phyloP scores from a whole-genome alignment of 208 protist species.

The Crithidia fasciculata region DNA sequence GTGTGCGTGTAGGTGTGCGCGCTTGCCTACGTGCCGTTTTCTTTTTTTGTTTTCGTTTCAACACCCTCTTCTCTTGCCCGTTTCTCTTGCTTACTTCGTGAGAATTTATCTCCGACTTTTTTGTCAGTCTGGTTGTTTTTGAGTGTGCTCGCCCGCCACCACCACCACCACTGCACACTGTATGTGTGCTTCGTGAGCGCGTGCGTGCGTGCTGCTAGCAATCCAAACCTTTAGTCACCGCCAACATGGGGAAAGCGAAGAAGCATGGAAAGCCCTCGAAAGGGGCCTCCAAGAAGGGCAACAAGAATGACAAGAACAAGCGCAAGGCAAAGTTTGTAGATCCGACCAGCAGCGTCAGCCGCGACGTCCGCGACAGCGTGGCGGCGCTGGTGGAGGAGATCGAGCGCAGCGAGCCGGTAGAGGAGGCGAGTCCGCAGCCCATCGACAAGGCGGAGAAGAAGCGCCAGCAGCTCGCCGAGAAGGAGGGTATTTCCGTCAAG shows the following conservation, averaged over 20 bases:
- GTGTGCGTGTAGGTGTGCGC: neutral
- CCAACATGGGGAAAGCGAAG: slow-evolving; percentile 48
- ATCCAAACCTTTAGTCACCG: slow-evolving; percentile 7
- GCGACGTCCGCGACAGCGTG: slow-evolving; percentile 52
- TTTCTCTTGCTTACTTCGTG: no score
- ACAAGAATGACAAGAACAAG: slow-evolving; percentile 64
- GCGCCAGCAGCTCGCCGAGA: slow-evolving; percentile 36
- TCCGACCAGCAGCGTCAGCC: slow-evolving; percentile 61
- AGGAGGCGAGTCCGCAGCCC: slow-evolving; percentile 11
- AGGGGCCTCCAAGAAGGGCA: slow-evolving; percentile 43
- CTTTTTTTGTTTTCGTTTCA: neutral
- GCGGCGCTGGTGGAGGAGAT: slow-evolving; percentile 65
- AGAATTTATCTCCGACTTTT: no score
- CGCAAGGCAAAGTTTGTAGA: slow-evolving; percentile 65
- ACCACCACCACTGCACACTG: no score
- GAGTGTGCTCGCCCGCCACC: no score
- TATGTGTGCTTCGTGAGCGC: neutral
- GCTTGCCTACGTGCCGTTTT: neutral
- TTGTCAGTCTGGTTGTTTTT: neutral
- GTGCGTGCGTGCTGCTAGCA: neutral
- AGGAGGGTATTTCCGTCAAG: slow-evolving; percentile 63
- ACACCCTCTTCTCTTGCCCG: neutral
- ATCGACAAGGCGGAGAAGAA: slow-evolving; percentile 38
- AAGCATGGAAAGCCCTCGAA: slow-evolving; percentile 57
- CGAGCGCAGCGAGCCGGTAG: slow-evolving; percentile 33